Percentiles rank a stretch among this genome's conserved stretches.
Evolutionary conservation across 2,329 filamentous ascomycete genomes (phyloP).

Genomic region (Eutypella sp.): DNA sequence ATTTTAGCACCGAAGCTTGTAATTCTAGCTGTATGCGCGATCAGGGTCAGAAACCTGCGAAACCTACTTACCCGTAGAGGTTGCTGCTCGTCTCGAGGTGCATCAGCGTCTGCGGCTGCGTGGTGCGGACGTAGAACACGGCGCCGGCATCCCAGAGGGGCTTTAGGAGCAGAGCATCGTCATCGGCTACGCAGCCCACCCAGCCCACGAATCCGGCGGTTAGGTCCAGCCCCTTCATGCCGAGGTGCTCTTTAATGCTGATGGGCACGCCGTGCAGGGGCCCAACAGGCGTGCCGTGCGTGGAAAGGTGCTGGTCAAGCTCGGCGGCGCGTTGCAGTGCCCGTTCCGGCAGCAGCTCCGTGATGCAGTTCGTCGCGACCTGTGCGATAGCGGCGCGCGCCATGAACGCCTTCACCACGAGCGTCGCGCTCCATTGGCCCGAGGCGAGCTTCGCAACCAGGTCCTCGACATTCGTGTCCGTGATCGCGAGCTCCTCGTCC

Average conservation of each 20-base stretch:
- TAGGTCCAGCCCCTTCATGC: slow-evolving; percentile 41
- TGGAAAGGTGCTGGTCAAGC: slow-evolving; percentile 17
- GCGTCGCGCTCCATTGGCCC: slow-evolving; percentile 36
- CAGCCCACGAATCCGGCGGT: slow-evolving; percentile 46
- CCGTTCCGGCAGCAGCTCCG: slow-evolving; percentile 18
- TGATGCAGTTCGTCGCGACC: slow-evolving; percentile 30
- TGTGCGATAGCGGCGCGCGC: slow-evolving; percentile 50
- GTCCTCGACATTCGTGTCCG: slow-evolving; percentile 38
- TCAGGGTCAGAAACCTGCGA: neutral
- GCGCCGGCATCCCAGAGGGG: slow-evolving; percentile 42
- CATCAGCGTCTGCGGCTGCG: slow-evolving; percentile 50
- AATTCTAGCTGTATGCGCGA: neutral
- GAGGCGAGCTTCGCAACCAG: slow-evolving; percentile 38
- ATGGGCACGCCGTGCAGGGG: slow-evolving; percentile 31
- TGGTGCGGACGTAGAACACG: slow-evolving; percentile 48
- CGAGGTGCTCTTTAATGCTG: slow-evolving; percentile 48
- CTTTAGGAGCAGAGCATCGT: slow-evolving; percentile 44
- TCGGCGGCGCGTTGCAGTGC: slow-evolving; percentile 19
- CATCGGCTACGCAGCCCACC: slow-evolving; percentile 37
- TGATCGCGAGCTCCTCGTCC: slow-evolving; percentile 43
- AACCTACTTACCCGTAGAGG: slow-evolving; percentile 33
- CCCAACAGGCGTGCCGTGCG: slow-evolving; percentile 16
- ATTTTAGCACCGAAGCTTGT: too few species aligned
- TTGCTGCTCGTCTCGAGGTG: slow-evolving; percentile 47
- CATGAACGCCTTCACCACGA: slow-evolving; percentile 49